Conservation (phyloP, 1,284 basidiomycete genomes). For the Puccinia hordei region DNA sequence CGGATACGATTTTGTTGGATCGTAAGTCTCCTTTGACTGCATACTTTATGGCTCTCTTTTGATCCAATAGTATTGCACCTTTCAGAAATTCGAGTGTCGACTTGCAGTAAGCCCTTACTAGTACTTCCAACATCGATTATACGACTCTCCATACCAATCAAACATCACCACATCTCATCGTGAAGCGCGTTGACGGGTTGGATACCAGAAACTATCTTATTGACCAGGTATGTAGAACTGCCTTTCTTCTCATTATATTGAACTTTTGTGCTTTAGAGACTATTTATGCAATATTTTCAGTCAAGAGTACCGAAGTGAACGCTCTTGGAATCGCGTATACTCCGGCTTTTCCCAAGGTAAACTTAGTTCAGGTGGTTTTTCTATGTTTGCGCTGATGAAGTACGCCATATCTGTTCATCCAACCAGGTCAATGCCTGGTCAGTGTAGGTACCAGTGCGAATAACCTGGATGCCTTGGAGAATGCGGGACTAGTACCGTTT, state of each 20-base stretch:
- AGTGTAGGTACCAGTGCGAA: conserved; percentile 45
- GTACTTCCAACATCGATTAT: neutral
- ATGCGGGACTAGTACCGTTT: conserved; percentile 40
- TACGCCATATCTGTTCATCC: neutral
- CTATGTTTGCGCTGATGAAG: neutral
- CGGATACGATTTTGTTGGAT: conserved; percentile 50
- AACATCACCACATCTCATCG: neutral
- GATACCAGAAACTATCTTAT: conserved; percentile 44
- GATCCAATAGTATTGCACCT: neutral
- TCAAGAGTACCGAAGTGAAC: conserved; percentile 43
- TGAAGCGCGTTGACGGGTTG: conserved; percentile 47
- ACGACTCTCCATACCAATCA: neutral
- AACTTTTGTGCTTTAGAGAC: neutral
- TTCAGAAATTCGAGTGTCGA: conserved; percentile 49
- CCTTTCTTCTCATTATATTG: neutral
- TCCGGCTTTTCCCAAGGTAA: conserved; percentile 39
- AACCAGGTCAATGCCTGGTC: conserved; percentile 37
- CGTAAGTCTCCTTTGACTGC: conserved; percentile 9
- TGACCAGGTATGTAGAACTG: conserved; percentile 18
- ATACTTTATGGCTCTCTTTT: neutral
- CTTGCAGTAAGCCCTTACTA: conserved; percentile 28
- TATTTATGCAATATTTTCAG: neutral
- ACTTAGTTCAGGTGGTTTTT: neutral
- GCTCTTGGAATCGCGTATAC: conserved; percentile 27
- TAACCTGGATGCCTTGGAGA: conserved; percentile 27